Evolutionary conservation across 148 eudicot species (phyloP), one percentile per base, ranked within the genome.

Genomic region (Drosera capensis): DNA sequence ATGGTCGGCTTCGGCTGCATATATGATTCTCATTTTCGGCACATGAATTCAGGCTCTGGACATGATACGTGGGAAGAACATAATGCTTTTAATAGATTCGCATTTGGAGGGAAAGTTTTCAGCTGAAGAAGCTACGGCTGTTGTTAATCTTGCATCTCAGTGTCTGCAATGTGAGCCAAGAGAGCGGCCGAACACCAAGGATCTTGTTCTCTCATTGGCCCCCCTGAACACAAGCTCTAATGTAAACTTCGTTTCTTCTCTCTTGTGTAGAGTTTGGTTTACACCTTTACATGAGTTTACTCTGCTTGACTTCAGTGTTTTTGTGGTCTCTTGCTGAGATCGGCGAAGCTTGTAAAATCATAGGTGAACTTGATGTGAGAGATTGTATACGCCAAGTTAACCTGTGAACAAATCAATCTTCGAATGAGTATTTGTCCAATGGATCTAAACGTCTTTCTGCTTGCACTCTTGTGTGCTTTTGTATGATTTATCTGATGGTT

Each of bases 31-130:
- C 5, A 34, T 34, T 5, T 11, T 34, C 2, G 14, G 11, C 5
- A 9, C n/a, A 13, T 34, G 38, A 4, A 34, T 11, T 9, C 38
- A 51, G 55, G 55, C 55, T 7, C 55, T 51, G 14, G 55, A 51
- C 20, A 51, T 51, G 55, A 51, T 51, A 36, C 55, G 55, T 8
- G 55, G 55, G 15, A 51, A 51, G 18, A 51, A 51, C 35, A 51
- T 37, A 20, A 51, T 40, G 23, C 39, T 28, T 21, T 44, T 53
- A 21, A 42, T 53, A 48, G 57, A 53, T 44, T 41, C 57, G 28
- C 47, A 53, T 53, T 29, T 53, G 48, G 57, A 43, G 40, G 57
- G 48, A 3, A 43, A 53, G 9, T 53, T 42, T 37, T 53, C 57
- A 25, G 29, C 40, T 17, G 57, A 41, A 28, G 57, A 53, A 28